Evolutionary conservation across 2,329 filamentous ascomycete genomes (phyloP).

Genomic region (Aureobasidium sp.): DNA sequence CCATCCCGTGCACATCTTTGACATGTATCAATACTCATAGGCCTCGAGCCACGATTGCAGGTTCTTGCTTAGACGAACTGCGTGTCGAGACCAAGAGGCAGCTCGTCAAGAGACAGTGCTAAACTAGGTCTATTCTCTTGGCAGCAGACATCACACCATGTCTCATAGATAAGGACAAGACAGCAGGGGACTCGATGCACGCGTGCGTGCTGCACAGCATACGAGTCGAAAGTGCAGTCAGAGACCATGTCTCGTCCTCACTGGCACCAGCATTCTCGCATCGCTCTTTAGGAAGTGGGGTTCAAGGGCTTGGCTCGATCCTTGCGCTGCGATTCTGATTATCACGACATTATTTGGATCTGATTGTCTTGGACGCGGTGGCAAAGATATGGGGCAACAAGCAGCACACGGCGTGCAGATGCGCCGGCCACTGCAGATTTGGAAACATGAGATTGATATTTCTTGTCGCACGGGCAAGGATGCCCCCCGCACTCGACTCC

Average conservation of each 20-base stretch:
- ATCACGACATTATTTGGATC: background rate
- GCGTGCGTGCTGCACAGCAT: background rate
- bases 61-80: background rate
- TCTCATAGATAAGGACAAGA: constrained; percentile 3
- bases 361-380: background rate
- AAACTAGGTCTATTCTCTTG: background rate
- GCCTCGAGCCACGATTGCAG: constrained; percentile 5
- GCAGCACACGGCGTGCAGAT: background rate
- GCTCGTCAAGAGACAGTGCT: background rate
- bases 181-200: background rate
- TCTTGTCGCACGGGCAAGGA: background rate
- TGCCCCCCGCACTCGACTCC: constrained; percentile 11
- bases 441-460: background rate
- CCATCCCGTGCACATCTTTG: background rate
- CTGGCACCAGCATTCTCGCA: background rate
- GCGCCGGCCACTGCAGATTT: background rate
- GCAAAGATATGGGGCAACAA: background rate
- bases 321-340: background rate
- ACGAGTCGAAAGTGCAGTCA: background rate
- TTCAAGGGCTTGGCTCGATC: background rate
- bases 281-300: background rate
- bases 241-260: background rate
- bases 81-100: background rate
- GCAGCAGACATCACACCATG: constrained; percentile 4
- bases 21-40: background rate